Evolutionary conservation across 352 stramenopile species (phyloP).

Genomic region (Halophytophthora batemanensis): DNA sequence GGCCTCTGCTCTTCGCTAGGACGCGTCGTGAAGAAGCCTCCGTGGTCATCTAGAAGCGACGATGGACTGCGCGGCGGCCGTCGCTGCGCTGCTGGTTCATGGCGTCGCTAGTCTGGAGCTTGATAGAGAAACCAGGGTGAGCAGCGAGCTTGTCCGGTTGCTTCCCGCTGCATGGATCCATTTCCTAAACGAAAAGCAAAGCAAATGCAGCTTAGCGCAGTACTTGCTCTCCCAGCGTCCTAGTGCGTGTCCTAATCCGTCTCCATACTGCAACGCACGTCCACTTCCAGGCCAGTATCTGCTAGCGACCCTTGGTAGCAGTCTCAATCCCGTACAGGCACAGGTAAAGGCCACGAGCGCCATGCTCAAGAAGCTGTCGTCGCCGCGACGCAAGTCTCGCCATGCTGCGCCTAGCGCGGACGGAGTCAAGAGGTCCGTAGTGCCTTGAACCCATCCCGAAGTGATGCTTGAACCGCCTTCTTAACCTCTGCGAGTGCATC

Average conservation of each 20-base stretch:
- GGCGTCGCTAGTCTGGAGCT: constrained; percentile 3
- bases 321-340: too few species aligned
- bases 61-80: too few species aligned
- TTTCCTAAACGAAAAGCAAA: background rate
- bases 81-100: too few species aligned
- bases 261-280: too few species aligned
- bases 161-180: too few species aligned
- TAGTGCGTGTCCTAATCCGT: too few species aligned
- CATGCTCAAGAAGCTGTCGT: constrained; percentile 54
- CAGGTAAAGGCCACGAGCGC: background rate
- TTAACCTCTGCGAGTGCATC: constrained; percentile 3
- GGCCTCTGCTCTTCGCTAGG: too few species aligned
- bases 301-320: background rate
- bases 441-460: background rate
- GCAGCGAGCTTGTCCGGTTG: too few species aligned
- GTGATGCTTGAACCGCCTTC: background rate
- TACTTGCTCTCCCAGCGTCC: background rate
- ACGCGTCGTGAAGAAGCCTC: too few species aligned
- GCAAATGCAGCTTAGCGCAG: background rate
- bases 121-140: constrained; percentile 12
- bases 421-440: background rate
- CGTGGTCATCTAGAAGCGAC: too few species aligned
- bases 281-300: too few species aligned
- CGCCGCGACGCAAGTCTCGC: constrained; percentile 22
- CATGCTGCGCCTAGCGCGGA: background rate